A percentile compares a stretch with the other conserved stretches of the same genome.
Evolutionary conservation across 164 flowering plant species (phyloP).

Genomic region (Vitis rotundifolia): DNA sequence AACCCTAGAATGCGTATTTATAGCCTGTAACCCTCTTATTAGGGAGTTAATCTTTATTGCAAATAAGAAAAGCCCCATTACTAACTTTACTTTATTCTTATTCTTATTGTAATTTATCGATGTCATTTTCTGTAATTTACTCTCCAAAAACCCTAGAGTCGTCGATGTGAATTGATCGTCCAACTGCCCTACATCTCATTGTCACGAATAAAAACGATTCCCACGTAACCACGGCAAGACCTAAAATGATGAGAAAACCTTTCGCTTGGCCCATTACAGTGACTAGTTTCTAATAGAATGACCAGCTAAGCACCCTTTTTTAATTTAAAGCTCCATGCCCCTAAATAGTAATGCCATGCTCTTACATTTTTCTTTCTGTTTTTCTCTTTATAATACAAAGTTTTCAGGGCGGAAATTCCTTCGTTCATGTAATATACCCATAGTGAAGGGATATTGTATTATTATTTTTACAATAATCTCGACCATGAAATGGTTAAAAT

Average conservation of each 20-base stretch:
- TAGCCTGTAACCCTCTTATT: conserved; percentile 16
- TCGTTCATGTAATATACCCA: too few relatives aligned
- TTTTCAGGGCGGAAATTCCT: too few relatives aligned
- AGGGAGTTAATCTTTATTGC: neutral
- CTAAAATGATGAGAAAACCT: conserved; percentile 34
- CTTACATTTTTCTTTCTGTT: too few relatives aligned
- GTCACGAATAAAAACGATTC: conserved; percentile 9
- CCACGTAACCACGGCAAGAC: conserved; percentile 18
- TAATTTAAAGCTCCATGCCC: conserved; percentile 11
- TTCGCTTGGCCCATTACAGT: conserved; percentile 19
- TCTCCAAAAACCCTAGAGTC: conserved; percentile 11
- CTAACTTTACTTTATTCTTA: neutral
- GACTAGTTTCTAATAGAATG: conserved; percentile 49
- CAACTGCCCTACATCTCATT: conserved; percentile 37
- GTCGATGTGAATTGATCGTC: conserved; percentile 41
- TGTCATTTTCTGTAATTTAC: neutral
- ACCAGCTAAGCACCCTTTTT: conserved; percentile 35
- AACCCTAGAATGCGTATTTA: conserved; percentile 53
- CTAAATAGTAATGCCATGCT: too few relatives aligned
- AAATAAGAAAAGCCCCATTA: neutral
- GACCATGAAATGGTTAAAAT: too few relatives aligned
- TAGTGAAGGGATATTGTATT: too few relatives aligned
- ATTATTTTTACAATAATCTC: too few relatives aligned
- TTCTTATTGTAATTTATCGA: neutral
- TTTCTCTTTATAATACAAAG: too few relatives aligned